phyloP scores from a whole-genome alignment of 768 basidiomycete genomes.

The Tricholomella constricta region DNA sequence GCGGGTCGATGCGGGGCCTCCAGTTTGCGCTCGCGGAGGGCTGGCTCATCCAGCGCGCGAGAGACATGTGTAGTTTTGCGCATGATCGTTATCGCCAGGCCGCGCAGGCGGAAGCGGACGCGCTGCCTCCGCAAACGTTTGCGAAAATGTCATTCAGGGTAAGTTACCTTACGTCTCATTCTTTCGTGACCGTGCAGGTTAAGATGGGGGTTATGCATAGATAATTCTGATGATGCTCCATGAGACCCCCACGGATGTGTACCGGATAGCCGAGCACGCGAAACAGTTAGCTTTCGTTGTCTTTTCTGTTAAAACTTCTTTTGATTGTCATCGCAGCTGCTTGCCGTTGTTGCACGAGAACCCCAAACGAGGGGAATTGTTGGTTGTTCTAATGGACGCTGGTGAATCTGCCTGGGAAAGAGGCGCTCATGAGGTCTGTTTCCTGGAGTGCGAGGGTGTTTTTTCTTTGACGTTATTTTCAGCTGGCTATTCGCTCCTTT shows the following conservation, averaged over 20 bases:
- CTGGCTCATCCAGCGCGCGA: conserved; percentile 70
- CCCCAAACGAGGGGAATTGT: conserved; percentile 59
- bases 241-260: conserved; percentile 60
- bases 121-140: conserved; percentile 47
- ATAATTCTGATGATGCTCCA: conserved; percentile 74
- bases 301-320: background rate
- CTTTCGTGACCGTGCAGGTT: background rate
- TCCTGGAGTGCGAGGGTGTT: background rate
- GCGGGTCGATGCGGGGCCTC: conserved; percentile 66
- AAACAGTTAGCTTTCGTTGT: conserved; percentile 43
- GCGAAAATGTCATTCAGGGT: conserved; percentile 75
- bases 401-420: conserved; percentile 71
- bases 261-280: conserved; percentile 71
- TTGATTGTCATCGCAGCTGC: conserved; percentile 43
- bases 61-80: conserved; percentile 77
- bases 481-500: conserved; percentile 68
- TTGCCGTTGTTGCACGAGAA: conserved; percentile 61
- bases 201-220: conserved; percentile 32
- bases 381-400: conserved; percentile 64
- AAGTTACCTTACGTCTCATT: conserved; percentile 13
- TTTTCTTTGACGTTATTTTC: background rate
- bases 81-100: conserved; percentile 79
- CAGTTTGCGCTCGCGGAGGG: conserved; percentile 70
- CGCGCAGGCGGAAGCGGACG: conserved; percentile 59
- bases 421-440: conserved; percentile 70